A percentile compares a stretch with the other conserved stretches of the same genome.
Evolutionary conservation across 805 yeast genomes (phyloP).

Genomic region (Hagleromyces aurorensis): DNA sequence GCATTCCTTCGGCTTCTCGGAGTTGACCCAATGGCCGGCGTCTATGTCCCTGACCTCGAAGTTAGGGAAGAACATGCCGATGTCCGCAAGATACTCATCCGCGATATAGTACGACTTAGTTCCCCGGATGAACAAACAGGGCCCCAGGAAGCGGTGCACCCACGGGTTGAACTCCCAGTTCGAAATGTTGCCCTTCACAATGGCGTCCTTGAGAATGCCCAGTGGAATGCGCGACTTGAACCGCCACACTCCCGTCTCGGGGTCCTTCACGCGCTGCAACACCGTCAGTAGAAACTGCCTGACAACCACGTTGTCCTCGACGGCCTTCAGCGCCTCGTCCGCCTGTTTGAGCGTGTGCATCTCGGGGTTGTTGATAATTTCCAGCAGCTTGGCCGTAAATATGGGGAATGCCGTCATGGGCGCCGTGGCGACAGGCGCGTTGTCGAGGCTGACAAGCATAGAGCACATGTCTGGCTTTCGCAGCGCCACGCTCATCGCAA

Average conservation of each 20-base stretch:
- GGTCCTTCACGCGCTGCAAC: constrained; percentile 27
- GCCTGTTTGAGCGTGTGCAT: constrained; percentile 56
- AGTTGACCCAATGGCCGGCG: constrained; percentile 89
- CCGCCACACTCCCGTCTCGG: constrained; percentile 18
- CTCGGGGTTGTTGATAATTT: constrained; percentile 42
- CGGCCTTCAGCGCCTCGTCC: constrained; percentile 49
- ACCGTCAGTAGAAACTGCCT: constrained; percentile 64
- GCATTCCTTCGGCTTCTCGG: constrained; percentile 78
- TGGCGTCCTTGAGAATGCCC: constrained; percentile 52
- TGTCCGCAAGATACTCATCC: constrained; percentile 67
- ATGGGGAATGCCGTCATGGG: constrained; percentile 52
- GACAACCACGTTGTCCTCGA: constrained; percentile 52
- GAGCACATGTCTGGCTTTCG: constrained; percentile 54
- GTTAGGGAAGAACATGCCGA: constrained; percentile 71
- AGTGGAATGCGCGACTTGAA: constrained; percentile 51
- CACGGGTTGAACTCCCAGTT: constrained; percentile 67
- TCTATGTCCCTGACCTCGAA: constrained; percentile 69
- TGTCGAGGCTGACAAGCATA: constrained; percentile 72
- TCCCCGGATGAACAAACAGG: constrained; percentile 75
- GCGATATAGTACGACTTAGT: constrained; percentile 67
- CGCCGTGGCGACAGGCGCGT: constrained; percentile 70
- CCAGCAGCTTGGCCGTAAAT: constrained; percentile 56
- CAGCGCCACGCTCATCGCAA: constrained; percentile 81
- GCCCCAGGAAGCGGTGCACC: constrained; percentile 53
- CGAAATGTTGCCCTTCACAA: constrained; percentile 60